Conservation (phyloP, 2,329 filamentous ascomycete genomes). For the Epicoccum nigrum region DNA sequence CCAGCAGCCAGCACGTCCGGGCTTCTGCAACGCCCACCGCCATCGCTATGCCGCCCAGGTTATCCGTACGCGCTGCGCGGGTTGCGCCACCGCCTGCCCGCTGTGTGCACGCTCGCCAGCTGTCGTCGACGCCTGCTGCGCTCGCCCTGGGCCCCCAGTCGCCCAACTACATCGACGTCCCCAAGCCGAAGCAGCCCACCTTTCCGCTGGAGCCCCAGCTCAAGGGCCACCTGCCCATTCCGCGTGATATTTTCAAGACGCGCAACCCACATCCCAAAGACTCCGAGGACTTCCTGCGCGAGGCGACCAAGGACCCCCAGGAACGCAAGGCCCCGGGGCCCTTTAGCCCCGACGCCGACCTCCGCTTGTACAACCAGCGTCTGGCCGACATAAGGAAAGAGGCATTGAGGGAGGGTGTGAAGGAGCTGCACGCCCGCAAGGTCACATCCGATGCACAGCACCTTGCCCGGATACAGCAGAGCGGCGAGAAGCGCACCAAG, state of each 20-base stretch:
- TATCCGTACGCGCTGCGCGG: constrained; percentile 48
- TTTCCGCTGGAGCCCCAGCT: constrained; percentile 56
- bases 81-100: constrained; percentile 19
- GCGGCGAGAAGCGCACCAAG: constrained; percentile 56
- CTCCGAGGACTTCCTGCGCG: constrained; percentile 64
- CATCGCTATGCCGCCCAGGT: constrained; percentile 50
- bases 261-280: constrained; percentile 58
- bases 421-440: constrained; percentile 64
- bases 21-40: constrained; percentile 9
- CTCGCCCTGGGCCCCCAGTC: constrained; percentile 77
- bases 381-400: constrained; percentile 75
- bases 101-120: constrained; percentile 22
- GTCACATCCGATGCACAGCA: constrained; percentile 29
- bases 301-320: constrained; percentile 63
- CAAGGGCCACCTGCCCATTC: constrained; percentile 82
- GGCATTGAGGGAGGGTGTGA: constrained; percentile 74
- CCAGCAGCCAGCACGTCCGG: neutral
- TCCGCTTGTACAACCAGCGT: constrained; percentile 69
- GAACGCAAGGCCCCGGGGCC: constrained; percentile 42
- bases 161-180: constrained; percentile 84
- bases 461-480: constrained; percentile 28
- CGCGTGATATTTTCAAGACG: constrained; percentile 75
- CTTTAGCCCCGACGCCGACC: constrained; percentile 53
- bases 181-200: constrained; percentile 75
- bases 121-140: constrained; percentile 56